Conservation (phyloP, 495 filamentous ascomycete genomes). For the Hypoxylon lenormandii region DNA sequence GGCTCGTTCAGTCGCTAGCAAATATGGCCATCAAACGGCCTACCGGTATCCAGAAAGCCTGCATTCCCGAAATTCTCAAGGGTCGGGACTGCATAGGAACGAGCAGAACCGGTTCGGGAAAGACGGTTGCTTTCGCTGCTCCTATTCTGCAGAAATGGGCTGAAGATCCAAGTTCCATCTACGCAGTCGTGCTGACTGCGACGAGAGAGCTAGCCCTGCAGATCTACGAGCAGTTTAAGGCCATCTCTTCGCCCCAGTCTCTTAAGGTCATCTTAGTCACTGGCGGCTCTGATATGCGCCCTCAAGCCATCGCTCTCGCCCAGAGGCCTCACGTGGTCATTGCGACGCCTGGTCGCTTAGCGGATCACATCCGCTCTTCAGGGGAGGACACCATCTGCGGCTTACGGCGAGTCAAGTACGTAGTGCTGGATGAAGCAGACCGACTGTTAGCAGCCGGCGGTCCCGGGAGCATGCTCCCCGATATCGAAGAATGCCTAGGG, state of each 20-base stretch:
- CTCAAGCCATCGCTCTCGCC: constrained; percentile 84
- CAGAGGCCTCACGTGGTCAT: constrained; percentile 90
- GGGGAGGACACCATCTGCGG: constrained; percentile 89
- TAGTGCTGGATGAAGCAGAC: constrained; percentile 97
- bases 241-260: constrained; percentile 84
- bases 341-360: constrained; percentile 91
- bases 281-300: constrained; percentile 90
- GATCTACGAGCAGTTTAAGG: constrained; percentile 93
- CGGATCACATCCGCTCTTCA: constrained; percentile 90
- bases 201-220: constrained; percentile 94
- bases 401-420: constrained; percentile 78
- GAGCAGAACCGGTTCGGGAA: constrained; percentile 95
- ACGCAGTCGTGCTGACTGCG: constrained; percentile 87
- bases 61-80: constrained; percentile 89
- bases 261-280: constrained; percentile 88
- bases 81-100: constrained; percentile 94
- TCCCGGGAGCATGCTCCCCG: constrained; percentile 87
- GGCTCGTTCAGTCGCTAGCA: constrained; percentile 85
- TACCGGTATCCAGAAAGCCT: constrained; percentile 90
- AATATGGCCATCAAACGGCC: constrained; percentile 90
- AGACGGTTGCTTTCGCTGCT: constrained; percentile 95
- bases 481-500: constrained; percentile 86
- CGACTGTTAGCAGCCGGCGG: constrained; percentile 78
- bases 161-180: constrained; percentile 89
- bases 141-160: constrained; percentile 95